These are phyloP conservation scores for Anthracocystis panici-leucophaei DNA, from an alignment of 1,284 basidiomycete genomes.

Conservation along the genomic window DNA sequence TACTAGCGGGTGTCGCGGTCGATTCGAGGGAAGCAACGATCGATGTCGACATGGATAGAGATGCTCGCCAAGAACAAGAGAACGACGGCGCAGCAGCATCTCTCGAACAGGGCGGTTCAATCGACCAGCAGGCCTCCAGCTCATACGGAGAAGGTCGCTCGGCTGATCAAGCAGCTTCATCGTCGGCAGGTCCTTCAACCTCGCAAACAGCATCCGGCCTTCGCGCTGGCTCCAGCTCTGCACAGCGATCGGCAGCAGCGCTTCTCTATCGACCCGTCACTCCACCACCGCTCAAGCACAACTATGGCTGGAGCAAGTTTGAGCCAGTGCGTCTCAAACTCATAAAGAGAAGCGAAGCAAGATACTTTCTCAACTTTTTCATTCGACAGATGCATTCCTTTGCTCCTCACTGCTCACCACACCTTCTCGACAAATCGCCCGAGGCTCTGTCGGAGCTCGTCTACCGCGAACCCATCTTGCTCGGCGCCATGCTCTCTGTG, in stretches of 20 bases:
- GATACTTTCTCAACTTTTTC: slow-evolving; percentile 56
- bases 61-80: slow-evolving; percentile 3
- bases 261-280: slow-evolving; percentile 37
- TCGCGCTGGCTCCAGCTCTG: slow-evolving; percentile 11
- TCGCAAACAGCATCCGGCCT: slow-evolving; percentile 12
- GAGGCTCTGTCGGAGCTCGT: slow-evolving; percentile 55
- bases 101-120: not conserved
- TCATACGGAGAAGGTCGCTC: slow-evolving; percentile 2
- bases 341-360: slow-evolving; percentile 48
- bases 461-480: slow-evolving; percentile 49
- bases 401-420: slow-evolving; percentile 52
- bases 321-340: slow-evolving; percentile 56
- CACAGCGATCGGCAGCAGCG: slow-evolving; percentile 30
- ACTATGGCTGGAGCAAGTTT: slow-evolving; percentile 55
- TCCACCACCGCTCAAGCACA: slow-evolving; percentile 51
- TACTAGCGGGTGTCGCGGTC: slow-evolving; percentile 50
- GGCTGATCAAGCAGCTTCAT: slow-evolving; percentile 13
- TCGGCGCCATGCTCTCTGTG: slow-evolving; percentile 56
- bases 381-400: slow-evolving; percentile 54
- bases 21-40: slow-evolving; percentile 34
- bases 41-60: slow-evolving; percentile 6
- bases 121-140: not conserved
- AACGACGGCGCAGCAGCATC: not conserved
- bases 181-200: slow-evolving; percentile 1
- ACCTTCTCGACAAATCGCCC: slow-evolving; percentile 48